phyloP scores from a whole-genome alignment of 116 monocot genomes.

The Papilionanthe hybrid region DNA sequence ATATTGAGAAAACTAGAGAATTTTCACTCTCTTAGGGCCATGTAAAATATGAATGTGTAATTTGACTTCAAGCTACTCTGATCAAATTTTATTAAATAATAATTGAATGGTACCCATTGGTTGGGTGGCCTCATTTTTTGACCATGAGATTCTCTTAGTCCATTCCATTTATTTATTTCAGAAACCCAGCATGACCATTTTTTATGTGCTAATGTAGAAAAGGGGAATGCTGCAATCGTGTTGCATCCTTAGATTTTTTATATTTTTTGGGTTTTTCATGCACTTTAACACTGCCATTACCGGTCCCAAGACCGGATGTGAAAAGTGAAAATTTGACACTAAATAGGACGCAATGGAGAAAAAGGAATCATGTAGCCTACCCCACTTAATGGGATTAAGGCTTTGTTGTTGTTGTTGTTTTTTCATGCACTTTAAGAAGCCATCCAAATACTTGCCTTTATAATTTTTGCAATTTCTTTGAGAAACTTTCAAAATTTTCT shows the following conservation, averaged over 20 bases:
- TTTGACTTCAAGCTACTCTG: background rate
- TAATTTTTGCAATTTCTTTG: background rate
- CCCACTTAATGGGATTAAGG: too few relatives aligned
- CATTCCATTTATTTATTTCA: background rate
- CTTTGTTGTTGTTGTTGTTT: too few relatives aligned
- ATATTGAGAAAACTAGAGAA: background rate
- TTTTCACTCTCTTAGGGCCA: background rate
- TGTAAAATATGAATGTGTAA: background rate
- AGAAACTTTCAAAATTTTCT: background rate
- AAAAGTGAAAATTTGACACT: too few relatives aligned
- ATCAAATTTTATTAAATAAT: background rate
- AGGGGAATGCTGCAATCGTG: background rate
- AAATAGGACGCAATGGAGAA: background rate
- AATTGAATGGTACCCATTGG: background rate
- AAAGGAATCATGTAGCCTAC: conserved; percentile 23
- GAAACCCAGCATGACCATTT: background rate
- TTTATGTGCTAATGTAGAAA: background rate
- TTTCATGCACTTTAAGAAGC: background rate
- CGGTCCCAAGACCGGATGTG: too few relatives aligned
- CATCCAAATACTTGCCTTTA: background rate
- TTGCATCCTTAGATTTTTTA: background rate
- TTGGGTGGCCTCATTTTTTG: background rate
- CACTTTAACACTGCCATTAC: too few relatives aligned
- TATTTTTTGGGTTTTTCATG: background rate
- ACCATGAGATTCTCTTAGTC: background rate